A percentile compares a stretch with the other conserved stretches of the same genome.
Conservation (phyloP, 495 filamentous ascomycete species). For the Aspergillus leporis region DNA sequence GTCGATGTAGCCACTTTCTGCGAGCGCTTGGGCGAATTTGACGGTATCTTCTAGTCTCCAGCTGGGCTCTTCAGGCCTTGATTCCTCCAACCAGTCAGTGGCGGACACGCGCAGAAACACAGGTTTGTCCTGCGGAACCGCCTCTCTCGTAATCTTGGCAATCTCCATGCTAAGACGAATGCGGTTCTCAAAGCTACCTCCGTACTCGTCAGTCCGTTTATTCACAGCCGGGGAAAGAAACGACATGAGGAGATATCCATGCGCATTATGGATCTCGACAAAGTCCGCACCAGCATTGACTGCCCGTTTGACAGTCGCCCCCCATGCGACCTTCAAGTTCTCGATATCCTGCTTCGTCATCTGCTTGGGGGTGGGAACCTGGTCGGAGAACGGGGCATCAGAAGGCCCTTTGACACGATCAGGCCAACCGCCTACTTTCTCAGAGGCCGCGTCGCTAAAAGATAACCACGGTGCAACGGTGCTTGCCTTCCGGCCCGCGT, state of each 20-base stretch:
- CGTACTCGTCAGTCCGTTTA: constrained; percentile 60
- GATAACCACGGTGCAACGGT: constrained; percentile 73
- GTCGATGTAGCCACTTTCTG: constrained; percentile 55
- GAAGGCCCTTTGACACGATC: constrained; percentile 54
- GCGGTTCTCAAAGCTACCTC: constrained; percentile 64
- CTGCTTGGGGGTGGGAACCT: constrained; percentile 49
- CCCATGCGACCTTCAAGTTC: constrained; percentile 56
- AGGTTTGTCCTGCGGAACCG: constrained; percentile 62
- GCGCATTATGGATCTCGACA: constrained; percentile 57
- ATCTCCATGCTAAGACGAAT: constrained; percentile 57
- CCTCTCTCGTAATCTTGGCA: constrained; percentile 51
- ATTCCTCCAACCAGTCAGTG: constrained; percentile 60
- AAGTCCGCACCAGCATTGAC: constrained; percentile 59
- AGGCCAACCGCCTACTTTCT: constrained; percentile 62
- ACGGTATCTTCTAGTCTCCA: constrained; percentile 61
- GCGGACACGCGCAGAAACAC: constrained; percentile 62
- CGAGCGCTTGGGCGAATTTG: constrained; percentile 52
- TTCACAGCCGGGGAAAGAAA: constrained; percentile 66
- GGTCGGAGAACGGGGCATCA: constrained; percentile 51
- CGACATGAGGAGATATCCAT: constrained; percentile 64
- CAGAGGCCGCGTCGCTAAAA: constrained; percentile 41
- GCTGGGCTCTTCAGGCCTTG: constrained; percentile 40
- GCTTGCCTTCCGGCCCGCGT: constrained; percentile 74
- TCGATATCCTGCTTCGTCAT: constrained; percentile 57
- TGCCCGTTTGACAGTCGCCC: constrained; percentile 53